Percentiles rank a stretch among this genome's conserved stretches.
Evolutionary conservation across 208 protist species (phyloP).

Genomic region (Leishmania mexicana): DNA sequence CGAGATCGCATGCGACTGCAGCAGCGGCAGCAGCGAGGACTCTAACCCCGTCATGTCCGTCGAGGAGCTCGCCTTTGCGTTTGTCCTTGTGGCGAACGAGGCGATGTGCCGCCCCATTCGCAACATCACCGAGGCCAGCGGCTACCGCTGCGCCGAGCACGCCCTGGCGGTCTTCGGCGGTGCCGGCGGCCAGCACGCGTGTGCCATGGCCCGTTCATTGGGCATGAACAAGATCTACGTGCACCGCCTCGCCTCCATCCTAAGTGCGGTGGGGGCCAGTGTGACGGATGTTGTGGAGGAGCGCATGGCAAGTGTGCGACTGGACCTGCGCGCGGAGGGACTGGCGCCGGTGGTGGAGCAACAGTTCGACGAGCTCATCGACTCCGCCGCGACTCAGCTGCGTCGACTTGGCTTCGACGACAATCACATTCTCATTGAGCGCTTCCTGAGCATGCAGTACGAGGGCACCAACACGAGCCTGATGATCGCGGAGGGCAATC

Average conservation of each 20-base stretch:
- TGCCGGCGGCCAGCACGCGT: conserved; percentile 95
- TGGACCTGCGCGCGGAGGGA: conserved; percentile 31
- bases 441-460: conserved; percentile 91
- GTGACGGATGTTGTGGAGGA: conserved; percentile 94
- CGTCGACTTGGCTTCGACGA: conserved; percentile 44
- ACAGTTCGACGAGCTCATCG: conserved; percentile 28
- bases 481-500: conserved; percentile 69
- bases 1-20: conserved; percentile 51
- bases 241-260: conserved; percentile 79
- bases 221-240: conserved; percentile 83
- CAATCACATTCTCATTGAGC: conserved; percentile 53
- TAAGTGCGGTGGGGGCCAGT: conserved; percentile 93
- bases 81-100: conserved; percentile 95
- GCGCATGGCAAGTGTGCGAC: conserved; percentile 66
- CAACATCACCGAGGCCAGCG: conserved; percentile 91
- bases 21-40: not conserved
- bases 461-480: conserved; percentile 92
- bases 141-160: conserved; percentile 87
- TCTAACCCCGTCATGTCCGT: conserved; percentile 35
- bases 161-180: conserved; percentile 94
- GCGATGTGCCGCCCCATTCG: conserved; percentile 96
- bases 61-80: conserved; percentile 93
- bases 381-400: conserved; percentile 32
- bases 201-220: conserved; percentile 90
- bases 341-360: conserved; percentile 39